Conservation (phyloP, 345 rosid genomes). For the Aquilaria sinensis region DNA sequence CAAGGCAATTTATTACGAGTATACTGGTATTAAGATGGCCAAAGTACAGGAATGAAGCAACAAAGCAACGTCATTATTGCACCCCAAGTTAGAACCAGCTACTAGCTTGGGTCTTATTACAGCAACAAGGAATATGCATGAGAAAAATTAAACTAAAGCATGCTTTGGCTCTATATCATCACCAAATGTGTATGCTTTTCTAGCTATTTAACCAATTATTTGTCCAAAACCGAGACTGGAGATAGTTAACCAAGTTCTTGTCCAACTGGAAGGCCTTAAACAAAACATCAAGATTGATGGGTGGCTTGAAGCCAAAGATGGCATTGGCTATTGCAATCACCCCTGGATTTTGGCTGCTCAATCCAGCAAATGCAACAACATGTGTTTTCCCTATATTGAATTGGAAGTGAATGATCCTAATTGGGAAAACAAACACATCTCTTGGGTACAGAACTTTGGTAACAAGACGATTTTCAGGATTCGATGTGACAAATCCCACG, state of each 20-base stretch:
- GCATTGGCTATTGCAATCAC: slow-evolving; percentile 23
- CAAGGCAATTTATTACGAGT: too few species aligned
- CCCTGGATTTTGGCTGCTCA: slow-evolving; percentile 26
- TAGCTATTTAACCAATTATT: not conserved
- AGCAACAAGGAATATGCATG: too few species aligned
- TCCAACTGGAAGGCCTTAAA: slow-evolving; percentile 26
- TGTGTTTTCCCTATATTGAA: slow-evolving; percentile 15
- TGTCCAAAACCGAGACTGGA: slow-evolving; percentile 10
- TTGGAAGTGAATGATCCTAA: slow-evolving; percentile 27
- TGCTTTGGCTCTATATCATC: too few species aligned
- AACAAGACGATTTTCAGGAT: slow-evolving; percentile 15
- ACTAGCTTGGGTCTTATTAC: too few species aligned
- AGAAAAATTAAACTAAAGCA: too few species aligned
- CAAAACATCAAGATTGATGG: slow-evolving; percentile 18
- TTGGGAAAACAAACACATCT: slow-evolving; percentile 26
- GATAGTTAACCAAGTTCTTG: slow-evolving; percentile 6
- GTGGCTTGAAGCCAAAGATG: slow-evolving; percentile 14
- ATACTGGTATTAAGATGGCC: too few species aligned
- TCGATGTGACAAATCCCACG: slow-evolving; percentile 7
- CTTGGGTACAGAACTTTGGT: slow-evolving; percentile 17
- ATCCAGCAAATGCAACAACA: slow-evolving; percentile 16
- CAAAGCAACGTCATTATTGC: too few species aligned
- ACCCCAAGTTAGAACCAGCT: too few species aligned
- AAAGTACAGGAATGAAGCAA: too few species aligned
- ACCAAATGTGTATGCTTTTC: too few species aligned